Evolutionary conservation across 768 basidiomycete species (phyloP), one percentile per base, ranked within the genome.

Genomic region (Cystobasidium onofrii): DNA sequence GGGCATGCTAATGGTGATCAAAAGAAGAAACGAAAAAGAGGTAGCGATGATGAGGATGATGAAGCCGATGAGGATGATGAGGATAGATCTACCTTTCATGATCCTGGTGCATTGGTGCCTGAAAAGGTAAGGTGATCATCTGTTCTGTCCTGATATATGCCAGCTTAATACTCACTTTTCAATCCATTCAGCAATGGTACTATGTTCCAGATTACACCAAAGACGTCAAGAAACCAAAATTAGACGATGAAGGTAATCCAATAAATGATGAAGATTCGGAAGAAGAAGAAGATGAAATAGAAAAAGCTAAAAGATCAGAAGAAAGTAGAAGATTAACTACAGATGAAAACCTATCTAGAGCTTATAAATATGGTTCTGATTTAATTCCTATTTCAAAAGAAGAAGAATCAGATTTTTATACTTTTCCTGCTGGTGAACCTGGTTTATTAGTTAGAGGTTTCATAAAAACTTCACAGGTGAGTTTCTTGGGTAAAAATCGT

Each of bases 341-440:
- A n/a, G 43, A 33, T 36, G 69, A 71, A 29, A 71, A 71, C 34
- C 34, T 71, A 27, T 29, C 54, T 12, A 55, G 55, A 44, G 69
- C 69, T 54, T 71, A 71, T 55, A 55, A 60, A 46, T 71, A 71
- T 44, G 69, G 69, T n/a, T 34, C 69, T 29, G 69, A 71, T 44
- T 52, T 71, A n/a, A 57, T 71, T 10, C 69, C 69, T 15, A 39
- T 71, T 23, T 55, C 65, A 50, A 67, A 67, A 52, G 65, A 67
- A 15, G 65, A 67, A 43, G 65, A 67, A 50, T 36, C 20, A 10
- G 69, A 71, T 52, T 27, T 31, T 12, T 39, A 36, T 23, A n/a
- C 25, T 34, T 60, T 71, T 60, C 50, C 69, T 1, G 69, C 34
- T 31, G 69, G 69, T 1, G 69, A 36, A 44, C 33, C 69, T 23